Percentiles rank a stretch among this genome's conserved stretches.
Evolutionary conservation across 208 protist genomes (phyloP).

Genomic region (Crithidia bombi): DNA sequence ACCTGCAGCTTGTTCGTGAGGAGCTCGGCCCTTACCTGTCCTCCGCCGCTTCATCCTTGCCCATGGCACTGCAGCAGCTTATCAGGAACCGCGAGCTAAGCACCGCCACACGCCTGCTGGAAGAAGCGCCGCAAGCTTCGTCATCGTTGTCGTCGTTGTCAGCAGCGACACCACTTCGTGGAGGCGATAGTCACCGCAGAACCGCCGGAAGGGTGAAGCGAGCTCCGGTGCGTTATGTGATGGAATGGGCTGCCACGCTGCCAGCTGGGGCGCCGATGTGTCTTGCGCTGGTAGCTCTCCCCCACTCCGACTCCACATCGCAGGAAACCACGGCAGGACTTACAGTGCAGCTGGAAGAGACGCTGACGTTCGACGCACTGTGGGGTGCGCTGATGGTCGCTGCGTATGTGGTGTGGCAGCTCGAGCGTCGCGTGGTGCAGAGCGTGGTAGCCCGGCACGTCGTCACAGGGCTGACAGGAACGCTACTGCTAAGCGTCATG

Average conservation of each 20-base stretch:
- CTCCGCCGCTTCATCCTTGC: constrained; percentile 21
- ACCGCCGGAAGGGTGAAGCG: neutral
- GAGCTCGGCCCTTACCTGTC: constrained; percentile 43
- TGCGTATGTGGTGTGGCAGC: constrained; percentile 26
- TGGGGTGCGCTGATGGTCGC: constrained; percentile 58
- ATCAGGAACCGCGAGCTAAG: constrained; percentile 28
- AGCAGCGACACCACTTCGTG: neutral
- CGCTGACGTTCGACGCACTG: constrained; percentile 44
- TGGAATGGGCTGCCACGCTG: constrained; percentile 33
- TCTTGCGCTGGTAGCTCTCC: constrained; percentile 33
- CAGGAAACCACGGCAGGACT: neutral
- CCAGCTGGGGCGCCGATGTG: constrained; percentile 39
- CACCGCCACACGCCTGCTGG: constrained; percentile 19
- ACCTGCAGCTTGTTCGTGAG: constrained; percentile 27
- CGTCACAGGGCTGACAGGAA: constrained; percentile 47
- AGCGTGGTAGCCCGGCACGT: constrained; percentile 49
- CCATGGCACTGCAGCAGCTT: constrained; percentile 30
- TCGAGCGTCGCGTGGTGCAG: constrained; percentile 54
- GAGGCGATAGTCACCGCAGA: neutral
- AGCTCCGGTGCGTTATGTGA: neutral
- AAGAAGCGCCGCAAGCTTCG: neutral
- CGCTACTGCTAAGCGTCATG: constrained; percentile 45
- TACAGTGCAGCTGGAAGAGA: constrained; percentile 40
- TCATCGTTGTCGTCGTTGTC: neutral
- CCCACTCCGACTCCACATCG: neutral